phyloP scores from a whole-genome alignment of 305 asterid genomes.

The Andrographis paniculata region DNA sequence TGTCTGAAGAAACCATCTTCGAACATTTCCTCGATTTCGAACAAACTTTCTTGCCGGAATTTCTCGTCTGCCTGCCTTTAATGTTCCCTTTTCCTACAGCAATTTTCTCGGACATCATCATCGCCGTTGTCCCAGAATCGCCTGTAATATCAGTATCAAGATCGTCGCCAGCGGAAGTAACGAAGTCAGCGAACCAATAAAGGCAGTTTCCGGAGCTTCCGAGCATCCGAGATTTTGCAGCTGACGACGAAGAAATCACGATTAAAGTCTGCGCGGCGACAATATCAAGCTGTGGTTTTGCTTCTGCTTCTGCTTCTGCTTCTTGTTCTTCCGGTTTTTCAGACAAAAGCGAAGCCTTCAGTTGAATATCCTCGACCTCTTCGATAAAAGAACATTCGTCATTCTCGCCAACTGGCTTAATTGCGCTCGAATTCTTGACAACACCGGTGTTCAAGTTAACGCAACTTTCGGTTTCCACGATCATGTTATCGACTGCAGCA shows the following conservation, averaged over 20 bases:
- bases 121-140: slow-evolving; percentile 6
- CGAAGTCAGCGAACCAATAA: slow-evolving; percentile 50
- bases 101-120: slow-evolving; percentile 4
- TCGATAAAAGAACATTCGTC: slow-evolving; percentile 51
- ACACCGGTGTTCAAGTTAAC: slow-evolving; percentile 24
- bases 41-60: slow-evolving; percentile 16
- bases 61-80: slow-evolving; percentile 23
- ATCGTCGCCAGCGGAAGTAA: slow-evolving; percentile 27
- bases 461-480: slow-evolving; percentile 16
- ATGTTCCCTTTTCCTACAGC: slow-evolving; percentile 15
- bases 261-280: slow-evolving; percentile 55
- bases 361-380: slow-evolving; percentile 31
- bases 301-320: slow-evolving; percentile 1
- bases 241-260: slow-evolving; percentile 24
- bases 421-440: slow-evolving; percentile 16
- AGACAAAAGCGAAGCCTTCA: slow-evolving; percentile 16
- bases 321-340: slow-evolving; percentile 3
- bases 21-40: slow-evolving; percentile 21
- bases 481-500: slow-evolving; percentile 13
- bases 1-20: slow-evolving; percentile 19
- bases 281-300: slow-evolving; percentile 22
- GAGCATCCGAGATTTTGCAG: slow-evolving; percentile 10
- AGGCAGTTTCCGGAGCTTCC: slow-evolving; percentile 20
- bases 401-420: slow-evolving; percentile 23
- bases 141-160: slow-evolving; percentile 16